A percentile compares a stretch with the other conserved stretches of the same genome.
These are phyloP conservation scores for Polytrichum formosum DNA, from an alignment of 225 moss, liverwort and hornwort species.

Conservation along the genomic window DNA sequence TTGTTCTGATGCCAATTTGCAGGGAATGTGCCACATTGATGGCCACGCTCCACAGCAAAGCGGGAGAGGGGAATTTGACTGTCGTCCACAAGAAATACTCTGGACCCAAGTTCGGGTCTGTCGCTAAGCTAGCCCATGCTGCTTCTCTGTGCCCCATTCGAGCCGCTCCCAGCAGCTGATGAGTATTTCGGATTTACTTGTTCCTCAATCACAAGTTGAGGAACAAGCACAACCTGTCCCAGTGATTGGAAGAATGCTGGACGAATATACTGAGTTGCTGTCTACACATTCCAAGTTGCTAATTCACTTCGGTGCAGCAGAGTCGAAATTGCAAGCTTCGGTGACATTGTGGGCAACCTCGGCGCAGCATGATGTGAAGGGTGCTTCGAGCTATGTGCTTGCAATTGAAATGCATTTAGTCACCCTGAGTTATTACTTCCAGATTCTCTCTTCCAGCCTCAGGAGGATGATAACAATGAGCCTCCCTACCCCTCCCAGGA, in stretches of 20 bases:
- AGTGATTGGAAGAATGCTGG: too few species aligned
- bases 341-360: neutral
- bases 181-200: neutral
- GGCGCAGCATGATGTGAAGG: neutral
- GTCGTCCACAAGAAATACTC: conserved; percentile 98
- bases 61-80: conserved; percentile 57
- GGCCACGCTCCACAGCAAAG: conserved; percentile 62
- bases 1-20: neutral
- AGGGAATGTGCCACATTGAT: conserved; percentile 76
- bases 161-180: conserved; percentile 11
- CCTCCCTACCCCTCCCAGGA: neutral
- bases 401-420: too few species aligned
- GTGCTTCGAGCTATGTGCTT: too few species aligned
- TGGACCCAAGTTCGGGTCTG: conserved; percentile 53
- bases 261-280: too few species aligned
- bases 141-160: conserved; percentile 9
- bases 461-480: conserved; percentile 1
- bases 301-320: too few species aligned
- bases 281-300: neutral
- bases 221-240: neutral
- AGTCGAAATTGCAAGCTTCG: neutral
- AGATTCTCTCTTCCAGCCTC: conserved; percentile 7
- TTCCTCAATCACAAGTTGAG: too few species aligned
- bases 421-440: neutral
- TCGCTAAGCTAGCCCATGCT: conserved; percentile 61